phyloP scores from a whole-genome alignment of 305 asterid genomes.

The Solanum hybrid region DNA sequence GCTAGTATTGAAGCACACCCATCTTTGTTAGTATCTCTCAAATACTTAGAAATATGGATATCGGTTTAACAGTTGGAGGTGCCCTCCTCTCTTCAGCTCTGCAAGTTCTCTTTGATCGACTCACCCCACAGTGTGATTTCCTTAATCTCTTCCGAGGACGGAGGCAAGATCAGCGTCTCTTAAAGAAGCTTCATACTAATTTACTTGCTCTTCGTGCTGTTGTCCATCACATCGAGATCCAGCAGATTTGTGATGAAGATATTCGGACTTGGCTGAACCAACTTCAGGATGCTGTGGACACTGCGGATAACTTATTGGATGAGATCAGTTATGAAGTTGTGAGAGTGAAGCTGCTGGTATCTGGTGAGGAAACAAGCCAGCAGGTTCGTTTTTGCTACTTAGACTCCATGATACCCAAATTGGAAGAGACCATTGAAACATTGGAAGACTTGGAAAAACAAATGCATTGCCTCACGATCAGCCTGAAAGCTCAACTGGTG shows the following conservation, averaged over 20 bases:
- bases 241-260: not conserved
- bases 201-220: not conserved
- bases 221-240: not conserved
- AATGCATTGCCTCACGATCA: not conserved
- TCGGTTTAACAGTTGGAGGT: not conserved
- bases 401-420: not conserved
- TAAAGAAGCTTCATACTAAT: not conserved
- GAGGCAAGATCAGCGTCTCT: not conserved
- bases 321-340: conserved; percentile 5
- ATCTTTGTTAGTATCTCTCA: not conserved
- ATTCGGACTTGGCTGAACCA: conserved; percentile 5
- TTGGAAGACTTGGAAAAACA: not conserved
- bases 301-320: conserved; percentile 8
- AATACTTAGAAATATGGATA: not conserved
- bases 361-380: not conserved
- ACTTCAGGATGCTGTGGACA: not conserved
- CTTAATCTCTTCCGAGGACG: not conserved
- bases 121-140: not conserved
- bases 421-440: not conserved
- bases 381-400: not conserved
- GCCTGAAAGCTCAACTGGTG: not conserved
- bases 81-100: not conserved
- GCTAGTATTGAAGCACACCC: not conserved
- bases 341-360: not conserved
- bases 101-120: not conserved